Evolutionary conservation across 208 protist species (phyloP).

Genomic region (Trypanosoma melophagium): DNA sequence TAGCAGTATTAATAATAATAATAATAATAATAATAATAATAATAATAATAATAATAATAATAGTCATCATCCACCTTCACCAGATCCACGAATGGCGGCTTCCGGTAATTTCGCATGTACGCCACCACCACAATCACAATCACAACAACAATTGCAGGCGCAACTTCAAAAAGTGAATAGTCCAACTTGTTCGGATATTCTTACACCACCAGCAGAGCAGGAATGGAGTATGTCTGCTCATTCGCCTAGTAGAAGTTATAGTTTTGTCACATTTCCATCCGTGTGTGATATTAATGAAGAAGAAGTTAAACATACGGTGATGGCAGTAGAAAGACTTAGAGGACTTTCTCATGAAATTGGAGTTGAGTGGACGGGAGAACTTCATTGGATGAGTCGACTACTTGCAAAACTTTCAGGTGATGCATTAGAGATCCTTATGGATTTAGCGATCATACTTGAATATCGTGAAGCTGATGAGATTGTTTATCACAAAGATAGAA

Average conservation of each 20-base stretch:
- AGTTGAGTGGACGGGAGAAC: not conserved
- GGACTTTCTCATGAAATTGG: constrained; percentile 9
- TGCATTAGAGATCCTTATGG: constrained; percentile 14
- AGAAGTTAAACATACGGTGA: not conserved
- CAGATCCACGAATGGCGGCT: not conserved
- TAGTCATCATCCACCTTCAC: not conserved
- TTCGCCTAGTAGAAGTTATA: not conserved
- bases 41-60: not conserved
- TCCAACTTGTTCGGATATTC: not conserved
- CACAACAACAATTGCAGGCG: not conserved
- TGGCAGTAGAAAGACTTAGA: not conserved
- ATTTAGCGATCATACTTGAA: constrained; percentile 12
- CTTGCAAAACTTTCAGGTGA: constrained; percentile 14
- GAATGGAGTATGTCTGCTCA: not conserved
- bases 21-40: not conserved
- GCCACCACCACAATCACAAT: not conserved
- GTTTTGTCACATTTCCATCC: not conserved
- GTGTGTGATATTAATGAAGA: not conserved
- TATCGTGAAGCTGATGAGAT: constrained; percentile 17
- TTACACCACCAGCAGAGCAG: not conserved
- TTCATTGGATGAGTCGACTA: constrained; percentile 3
- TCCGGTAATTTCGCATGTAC: not conserved
- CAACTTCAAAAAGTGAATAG: too few species aligned
- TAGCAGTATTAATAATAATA: too few species aligned
- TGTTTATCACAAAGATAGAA: not conserved